phyloP scores from a whole-genome alignment of 2,329 filamentous ascomycete species.

The Scedosporium dehoogii region DNA sequence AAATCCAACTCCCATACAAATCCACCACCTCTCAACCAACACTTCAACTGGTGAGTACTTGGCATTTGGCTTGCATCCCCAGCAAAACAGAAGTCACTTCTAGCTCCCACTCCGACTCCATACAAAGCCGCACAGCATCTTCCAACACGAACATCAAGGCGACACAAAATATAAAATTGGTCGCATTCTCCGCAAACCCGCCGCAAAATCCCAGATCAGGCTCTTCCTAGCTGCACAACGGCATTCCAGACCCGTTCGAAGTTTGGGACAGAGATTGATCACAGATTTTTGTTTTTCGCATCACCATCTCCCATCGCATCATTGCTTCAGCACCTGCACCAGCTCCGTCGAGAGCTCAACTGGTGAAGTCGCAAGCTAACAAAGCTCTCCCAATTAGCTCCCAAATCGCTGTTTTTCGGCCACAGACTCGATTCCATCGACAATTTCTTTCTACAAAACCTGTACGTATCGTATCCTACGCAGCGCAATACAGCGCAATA shows the following conservation, averaged over 20 bases:
- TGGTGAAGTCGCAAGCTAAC: constrained; percentile 2
- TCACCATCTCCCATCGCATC: not conserved
- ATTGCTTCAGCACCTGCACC: not conserved
- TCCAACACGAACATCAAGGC: not conserved
- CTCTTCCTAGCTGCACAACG: not conserved
- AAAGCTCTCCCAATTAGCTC: not conserved
- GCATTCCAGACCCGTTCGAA: not conserved
- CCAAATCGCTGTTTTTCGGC: not conserved
- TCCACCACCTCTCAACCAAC: constrained; percentile 32
- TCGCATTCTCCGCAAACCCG: not conserved
- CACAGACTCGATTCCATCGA: not conserved
- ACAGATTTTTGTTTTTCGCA: not conserved
- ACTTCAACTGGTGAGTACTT: constrained; percentile 47
- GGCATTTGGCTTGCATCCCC: constrained; percentile 18
- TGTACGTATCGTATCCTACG: not conserved
- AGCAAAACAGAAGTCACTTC: constrained; percentile 15
- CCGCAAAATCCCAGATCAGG: not conserved
- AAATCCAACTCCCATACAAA: constrained; percentile 43
- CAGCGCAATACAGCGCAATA: no score
- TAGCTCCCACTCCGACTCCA: constrained; percentile 10
- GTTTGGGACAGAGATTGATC: not conserved
- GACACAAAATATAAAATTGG: not conserved
- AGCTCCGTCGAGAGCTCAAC: not conserved
- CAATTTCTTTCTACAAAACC: not conserved
- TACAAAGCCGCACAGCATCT: constrained; percentile 3